Conservation (phyloP, 805 yeast species). For the Tetrapisispora pingtungensis region DNA sequence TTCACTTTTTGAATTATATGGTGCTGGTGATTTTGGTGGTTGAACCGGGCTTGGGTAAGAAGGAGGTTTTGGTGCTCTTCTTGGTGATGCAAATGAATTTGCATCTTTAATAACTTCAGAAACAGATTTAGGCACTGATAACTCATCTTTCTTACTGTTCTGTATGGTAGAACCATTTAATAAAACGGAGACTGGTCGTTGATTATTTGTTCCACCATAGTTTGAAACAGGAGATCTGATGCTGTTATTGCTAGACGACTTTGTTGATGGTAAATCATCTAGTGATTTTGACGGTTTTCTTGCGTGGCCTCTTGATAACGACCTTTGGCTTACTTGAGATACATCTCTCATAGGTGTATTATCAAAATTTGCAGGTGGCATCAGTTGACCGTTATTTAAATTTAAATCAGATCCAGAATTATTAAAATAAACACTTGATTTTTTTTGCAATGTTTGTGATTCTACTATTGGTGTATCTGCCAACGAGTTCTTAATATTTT, state of each 20-base stretch:
- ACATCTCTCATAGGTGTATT: neutral
- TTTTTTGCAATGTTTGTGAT: neutral
- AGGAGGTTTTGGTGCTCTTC: constrained; percentile 66
- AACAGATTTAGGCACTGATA: constrained; percentile 1
- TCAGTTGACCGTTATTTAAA: constrained; percentile 15
- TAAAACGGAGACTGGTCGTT: constrained; percentile 10
- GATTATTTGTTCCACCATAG: neutral
- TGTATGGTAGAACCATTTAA: neutral
- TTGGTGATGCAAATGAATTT: constrained; percentile 45
- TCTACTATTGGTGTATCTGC: neutral
- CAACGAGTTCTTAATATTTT: constrained; percentile 36
- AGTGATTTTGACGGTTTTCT: constrained; percentile 15
- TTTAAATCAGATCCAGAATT: neutral
- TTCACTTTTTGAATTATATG: neutral
- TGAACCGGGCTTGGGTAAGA: constrained; percentile 34
- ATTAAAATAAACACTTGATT: neutral
- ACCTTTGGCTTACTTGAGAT: neutral
- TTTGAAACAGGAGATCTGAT: neutral
- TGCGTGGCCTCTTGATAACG: constrained; percentile 6
- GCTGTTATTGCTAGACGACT: neutral
- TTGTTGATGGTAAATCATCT: constrained; percentile 2
- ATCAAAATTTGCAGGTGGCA: constrained; percentile 20
- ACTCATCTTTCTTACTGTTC: neutral
- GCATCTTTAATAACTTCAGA: neutral
- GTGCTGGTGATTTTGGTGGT: constrained; percentile 15